Percentiles rank a stretch among this genome's conserved stretches.
Evolutionary conservation across 768 basidiomycete species (phyloP).

Genomic region (Phlebiopsis gigantea): DNA sequence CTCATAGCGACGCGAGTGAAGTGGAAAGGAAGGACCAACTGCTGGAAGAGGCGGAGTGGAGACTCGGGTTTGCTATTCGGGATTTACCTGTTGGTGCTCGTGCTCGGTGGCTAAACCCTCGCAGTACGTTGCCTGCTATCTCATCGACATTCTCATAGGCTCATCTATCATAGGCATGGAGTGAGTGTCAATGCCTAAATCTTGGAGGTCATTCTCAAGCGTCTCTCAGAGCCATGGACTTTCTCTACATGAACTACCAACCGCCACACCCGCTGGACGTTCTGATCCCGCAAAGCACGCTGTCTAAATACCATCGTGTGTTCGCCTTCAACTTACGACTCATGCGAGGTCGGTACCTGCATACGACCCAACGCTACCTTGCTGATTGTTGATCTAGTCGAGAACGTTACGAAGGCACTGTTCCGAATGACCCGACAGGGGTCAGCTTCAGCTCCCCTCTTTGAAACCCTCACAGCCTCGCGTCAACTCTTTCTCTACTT

Average conservation of each 20-base stretch:
- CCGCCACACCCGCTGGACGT: slow-evolving; percentile 75
- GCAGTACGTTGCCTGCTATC: slow-evolving; percentile 48
- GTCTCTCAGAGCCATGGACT: slow-evolving; percentile 69
- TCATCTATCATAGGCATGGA: slow-evolving; percentile 41
- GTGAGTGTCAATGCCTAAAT: slow-evolving; percentile 27
- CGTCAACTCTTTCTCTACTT: slow-evolving; percentile 58
- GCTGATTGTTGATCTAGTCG: slow-evolving; percentile 37
- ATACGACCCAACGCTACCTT: neutral
- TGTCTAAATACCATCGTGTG: slow-evolving; percentile 84
- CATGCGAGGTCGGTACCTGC: slow-evolving; percentile 56
- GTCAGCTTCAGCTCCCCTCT: slow-evolving; percentile 36
- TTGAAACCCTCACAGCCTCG: slow-evolving; percentile 50
- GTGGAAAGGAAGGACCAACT: slow-evolving; percentile 2
- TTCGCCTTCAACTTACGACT: slow-evolving; percentile 78
- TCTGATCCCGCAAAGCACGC: slow-evolving; percentile 61
- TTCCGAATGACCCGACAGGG: slow-evolving; percentile 53
- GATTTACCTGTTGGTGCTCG: slow-evolving; percentile 60
- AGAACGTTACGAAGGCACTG: slow-evolving; percentile 58
- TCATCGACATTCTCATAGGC: slow-evolving; percentile 12
- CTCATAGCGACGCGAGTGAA: neutral
- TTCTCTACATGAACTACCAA: slow-evolving; percentile 83
- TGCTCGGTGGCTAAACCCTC: slow-evolving; percentile 78
- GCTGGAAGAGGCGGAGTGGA: slow-evolving; percentile 54
- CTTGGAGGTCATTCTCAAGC: neutral
- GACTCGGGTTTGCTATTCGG: slow-evolving; percentile 80